Evolutionary conservation across 305 asterid genomes (phyloP).

Genomic region (Fraxinus paxiana): DNA sequence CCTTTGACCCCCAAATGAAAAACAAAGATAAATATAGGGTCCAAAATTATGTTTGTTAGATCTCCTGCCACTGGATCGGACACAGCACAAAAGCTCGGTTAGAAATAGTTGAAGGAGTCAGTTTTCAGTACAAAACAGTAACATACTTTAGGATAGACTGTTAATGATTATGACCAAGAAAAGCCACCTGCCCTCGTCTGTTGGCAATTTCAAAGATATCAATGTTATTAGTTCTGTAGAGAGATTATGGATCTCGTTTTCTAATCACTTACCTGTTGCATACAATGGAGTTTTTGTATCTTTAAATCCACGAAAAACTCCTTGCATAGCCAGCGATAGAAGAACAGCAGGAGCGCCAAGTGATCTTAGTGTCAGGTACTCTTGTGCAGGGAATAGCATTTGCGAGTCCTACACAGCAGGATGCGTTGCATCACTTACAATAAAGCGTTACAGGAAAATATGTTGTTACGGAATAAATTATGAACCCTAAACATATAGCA

Average conservation of each 20-base stretch:
- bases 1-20: constrained; percentile 61
- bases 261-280: constrained; percentile 48
- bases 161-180: background rate
- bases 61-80: constrained; percentile 65
- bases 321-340: constrained; percentile 73
- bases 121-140: background rate
- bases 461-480: background rate
- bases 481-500: background rate
- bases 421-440: background rate
- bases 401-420: constrained; percentile 42
- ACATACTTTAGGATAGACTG: background rate
- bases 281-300: constrained; percentile 69
- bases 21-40: constrained; percentile 60
- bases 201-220: background rate
- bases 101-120: background rate
- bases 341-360: constrained; percentile 81
- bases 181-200: background rate
- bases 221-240: background rate
- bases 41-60: constrained; percentile 54
- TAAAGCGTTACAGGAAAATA: background rate
- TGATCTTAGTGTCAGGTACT: constrained; percentile 61
- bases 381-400: constrained; percentile 53
- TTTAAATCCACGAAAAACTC: constrained; percentile 72
- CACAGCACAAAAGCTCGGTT: background rate
- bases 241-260: background rate